Base-by-base conservation (phyloP, 2,329 filamentous ascomycete species). In the Fusarium sublunatum region DNA sequence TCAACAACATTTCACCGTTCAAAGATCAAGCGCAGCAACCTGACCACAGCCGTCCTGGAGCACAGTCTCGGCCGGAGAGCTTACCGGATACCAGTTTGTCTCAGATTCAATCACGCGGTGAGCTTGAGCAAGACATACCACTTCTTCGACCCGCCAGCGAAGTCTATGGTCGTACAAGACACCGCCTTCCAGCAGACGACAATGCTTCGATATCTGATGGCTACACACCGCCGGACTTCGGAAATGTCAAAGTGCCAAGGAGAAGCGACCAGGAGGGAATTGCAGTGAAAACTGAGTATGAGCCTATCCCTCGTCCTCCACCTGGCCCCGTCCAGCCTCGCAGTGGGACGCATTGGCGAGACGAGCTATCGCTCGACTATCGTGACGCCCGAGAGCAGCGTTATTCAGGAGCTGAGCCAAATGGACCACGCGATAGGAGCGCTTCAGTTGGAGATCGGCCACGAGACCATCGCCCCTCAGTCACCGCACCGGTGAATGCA, bases 151-250 rank as follows among this genome's bases (percentile, higher is more conserved):
- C 73, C 26, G 70, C 72, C 8, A 70, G 70, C 32, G 64, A 64
- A 42, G 69, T 74, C n/a, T 75, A 75, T 69, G 52, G 40, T 63
- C 74, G 47, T 71, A 74, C 43, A 41, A 64, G 38, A 10, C 13
- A 19, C 26, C 39, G 26, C 24, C 35, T 22, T 38, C 24, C 25
- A 11, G 22, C 25, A 50, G 34, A 36, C 29, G 29, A 25, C 25
- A 29, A 50, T 32, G 19, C 44, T 32, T 44, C 49, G 43, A 36
- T 22, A n/a, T 36, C 31, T 36, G 39, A 42, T 50, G 31, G 41
- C 19, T 42, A 53, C 22, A 26, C 49, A 8, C 52, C 40, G 8
- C 32, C 58, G 22, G 44, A 43, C 11, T 15, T 46, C 25, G 47
- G 49, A 44, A 35, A 15, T 8, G 7, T 25, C 24, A 41, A 9